phyloP scores from a whole-genome alignment of 768 basidiomycete species.

The Glaciozyma martinii region DNA sequence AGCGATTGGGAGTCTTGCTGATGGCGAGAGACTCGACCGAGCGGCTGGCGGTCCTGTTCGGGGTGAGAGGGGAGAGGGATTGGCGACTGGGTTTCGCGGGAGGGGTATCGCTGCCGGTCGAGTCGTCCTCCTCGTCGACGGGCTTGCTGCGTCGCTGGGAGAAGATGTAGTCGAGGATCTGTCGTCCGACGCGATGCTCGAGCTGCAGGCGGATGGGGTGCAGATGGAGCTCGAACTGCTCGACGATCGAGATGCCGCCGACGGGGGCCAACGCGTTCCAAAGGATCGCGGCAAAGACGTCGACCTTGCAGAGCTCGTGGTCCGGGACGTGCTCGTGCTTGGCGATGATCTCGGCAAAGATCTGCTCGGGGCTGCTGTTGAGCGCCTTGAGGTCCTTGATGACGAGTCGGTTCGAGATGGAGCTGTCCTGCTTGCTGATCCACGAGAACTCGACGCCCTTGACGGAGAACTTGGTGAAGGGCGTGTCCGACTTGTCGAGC shows the following conservation, averaged over 20 bases:
- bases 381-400: slow-evolving; percentile 73
- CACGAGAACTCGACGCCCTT: slow-evolving; percentile 68
- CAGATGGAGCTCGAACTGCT: slow-evolving; percentile 66
- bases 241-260: slow-evolving; percentile 83
- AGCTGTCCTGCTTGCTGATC: slow-evolving; percentile 78
- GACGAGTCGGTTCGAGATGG: slow-evolving; percentile 64
- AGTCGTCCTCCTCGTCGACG: not conserved
- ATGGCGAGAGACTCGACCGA: slow-evolving; percentile 31
- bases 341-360: slow-evolving; percentile 79
- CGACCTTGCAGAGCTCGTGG: slow-evolving; percentile 60
- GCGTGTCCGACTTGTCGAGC: slow-evolving; percentile 57
- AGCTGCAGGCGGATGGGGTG: slow-evolving; percentile 81
- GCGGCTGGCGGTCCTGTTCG: slow-evolving; percentile 31
- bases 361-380: slow-evolving; percentile 69
- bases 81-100: not conserved
- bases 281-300: slow-evolving; percentile 63
- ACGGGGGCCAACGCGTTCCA: slow-evolving; percentile 84
- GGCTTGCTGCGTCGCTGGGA: slow-evolving; percentile 8
- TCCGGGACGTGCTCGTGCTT: slow-evolving; percentile 45
- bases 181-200: slow-evolving; percentile 68
- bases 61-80: not conserved
- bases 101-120: not conserved
- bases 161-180: slow-evolving; percentile 84
- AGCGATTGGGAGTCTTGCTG: slow-evolving; percentile 36
- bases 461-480: slow-evolving; percentile 76